Evolutionary conservation across 2,329 filamentous ascomycete species (phyloP).

Genomic region (Aspergillus ochraceoroseus): DNA sequence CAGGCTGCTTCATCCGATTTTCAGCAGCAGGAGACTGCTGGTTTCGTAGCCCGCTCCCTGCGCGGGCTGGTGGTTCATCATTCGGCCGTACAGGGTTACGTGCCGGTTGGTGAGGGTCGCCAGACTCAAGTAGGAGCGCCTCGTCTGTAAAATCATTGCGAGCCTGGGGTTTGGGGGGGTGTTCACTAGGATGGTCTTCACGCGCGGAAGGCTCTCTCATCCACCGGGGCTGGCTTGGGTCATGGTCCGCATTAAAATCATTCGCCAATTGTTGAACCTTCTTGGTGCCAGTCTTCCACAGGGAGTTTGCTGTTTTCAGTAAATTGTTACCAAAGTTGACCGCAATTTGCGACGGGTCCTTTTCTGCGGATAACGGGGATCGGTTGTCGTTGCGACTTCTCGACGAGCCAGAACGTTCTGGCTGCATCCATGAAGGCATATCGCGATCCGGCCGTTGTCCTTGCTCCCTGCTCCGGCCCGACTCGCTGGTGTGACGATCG

Average conservation of each 20-base stretch:
- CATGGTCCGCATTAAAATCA: constrained; percentile 69
- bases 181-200: constrained; percentile 22
- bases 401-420: constrained; percentile 37
- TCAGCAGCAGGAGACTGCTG: constrained; percentile 23
- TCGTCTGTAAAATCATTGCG: constrained; percentile 56
- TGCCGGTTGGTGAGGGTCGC: constrained; percentile 24
- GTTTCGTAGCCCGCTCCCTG: constrained; percentile 20
- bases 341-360: constrained; percentile 74
- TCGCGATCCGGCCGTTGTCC: constrained; percentile 28
- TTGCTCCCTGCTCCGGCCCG: constrained; percentile 24
- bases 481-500: constrained; percentile 19
- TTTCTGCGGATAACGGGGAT: constrained; percentile 52
- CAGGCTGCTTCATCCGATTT: constrained; percentile 34
- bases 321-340: constrained; percentile 76
- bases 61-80: constrained; percentile 21
- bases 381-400: constrained; percentile 29
- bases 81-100: constrained; percentile 27
- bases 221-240: constrained; percentile 85
- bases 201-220: constrained; percentile 66
- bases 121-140: constrained; percentile 35
- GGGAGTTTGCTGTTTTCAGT: constrained; percentile 87
- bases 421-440: constrained; percentile 60
- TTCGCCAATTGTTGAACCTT: constrained; percentile 87
- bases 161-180: constrained; percentile 21
- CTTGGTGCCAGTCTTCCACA: constrained; percentile 94